phyloP scores from a whole-genome alignment of 805 yeast species.

The Saccharomycopsis sp. region DNA sequence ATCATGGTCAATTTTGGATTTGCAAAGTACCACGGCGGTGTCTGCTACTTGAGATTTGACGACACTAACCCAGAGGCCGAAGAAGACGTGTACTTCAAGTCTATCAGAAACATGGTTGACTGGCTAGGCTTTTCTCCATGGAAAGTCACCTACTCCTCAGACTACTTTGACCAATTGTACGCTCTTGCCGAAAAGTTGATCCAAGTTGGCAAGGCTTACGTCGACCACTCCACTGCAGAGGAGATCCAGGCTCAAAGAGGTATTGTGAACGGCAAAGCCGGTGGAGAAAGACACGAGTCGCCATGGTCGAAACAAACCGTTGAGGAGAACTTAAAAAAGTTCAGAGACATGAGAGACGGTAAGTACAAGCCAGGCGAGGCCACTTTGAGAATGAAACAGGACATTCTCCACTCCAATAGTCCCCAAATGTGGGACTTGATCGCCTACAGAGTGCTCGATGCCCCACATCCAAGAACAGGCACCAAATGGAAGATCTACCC shows the following conservation, averaged over 20 bases:
- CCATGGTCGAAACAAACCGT: constrained; percentile 62
- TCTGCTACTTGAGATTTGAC: constrained; percentile 88
- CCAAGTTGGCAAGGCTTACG: constrained; percentile 67
- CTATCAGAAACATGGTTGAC: constrained; percentile 74
- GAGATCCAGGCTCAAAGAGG: constrained; percentile 90
- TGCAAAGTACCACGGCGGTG: constrained; percentile 80
- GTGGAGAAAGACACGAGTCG: constrained; percentile 87
- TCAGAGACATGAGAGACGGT: constrained; percentile 90
- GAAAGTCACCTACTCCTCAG: constrained; percentile 93
- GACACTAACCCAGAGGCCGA: constrained; percentile 99
- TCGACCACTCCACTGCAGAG: constrained; percentile 89
- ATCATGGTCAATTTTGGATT: constrained; percentile 97
- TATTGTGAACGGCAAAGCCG: constrained; percentile 85
- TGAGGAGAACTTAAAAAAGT: constrained; percentile 72
- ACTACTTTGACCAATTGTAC: constrained; percentile 85
- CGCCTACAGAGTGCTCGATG: constrained; percentile 89
- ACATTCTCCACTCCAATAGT: constrained; percentile 66
- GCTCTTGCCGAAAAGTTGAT: constrained; percentile 82
- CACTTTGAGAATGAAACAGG: constrained; percentile 94
- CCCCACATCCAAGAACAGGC: constrained; percentile 95
- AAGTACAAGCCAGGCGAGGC: constrained; percentile 85
- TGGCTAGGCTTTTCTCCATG: constrained; percentile 96
- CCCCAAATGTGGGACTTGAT: constrained; percentile 99
- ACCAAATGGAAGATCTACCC: constrained; percentile 97
- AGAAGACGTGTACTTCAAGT: constrained; percentile 81